Base-by-base conservation (phyloP, 352 stramenopile genomes). In the Pythium brachiatum region DNA sequence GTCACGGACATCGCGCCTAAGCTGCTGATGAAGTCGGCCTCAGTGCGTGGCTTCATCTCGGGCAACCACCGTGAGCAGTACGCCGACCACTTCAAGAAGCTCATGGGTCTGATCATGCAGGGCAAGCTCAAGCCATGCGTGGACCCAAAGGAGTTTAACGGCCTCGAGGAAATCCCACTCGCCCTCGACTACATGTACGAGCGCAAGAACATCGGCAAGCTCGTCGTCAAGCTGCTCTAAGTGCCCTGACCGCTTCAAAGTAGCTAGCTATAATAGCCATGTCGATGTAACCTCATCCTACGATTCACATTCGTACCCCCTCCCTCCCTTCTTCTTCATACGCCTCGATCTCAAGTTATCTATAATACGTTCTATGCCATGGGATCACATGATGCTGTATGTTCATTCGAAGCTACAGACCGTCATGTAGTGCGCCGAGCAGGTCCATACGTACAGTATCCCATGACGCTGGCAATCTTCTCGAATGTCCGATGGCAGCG, bases 181-280 rank as follows among this genome's bases (percentile, higher is more conserved):
- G 86, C 75, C 55, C 75, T 94, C 48, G 78, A 88, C 58, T 76
- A 89, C 70, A 81, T 94, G 66, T 90, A 88, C 62, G 72, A 68
- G 48, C 75, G 86, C 74, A 88, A 89, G 60, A 90, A 88, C 56
- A 90, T 84, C 18, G 86, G 86, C 66, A 95, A 95, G 69, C 78
- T 95, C 64, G 75, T 90, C 26, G 78, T 95, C 46, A 79, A 88
- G 55, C 70, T 92, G 16, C 34, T 26, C 15, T 79, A 74, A 69
- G 36, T 20, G 18, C 7, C 12, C 6, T 18, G 8, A 48, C 12
- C 12, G 6, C 39, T 48, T 23, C 21, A 9, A 16, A 9, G 39
- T 48, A 21, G 8, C 11, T 18, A 48, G 6, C n/a, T n/a, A n/a
- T 21, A 48, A 20, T 48, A 16, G n/a, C n/a, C 39, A 21, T 48